These are phyloP conservation scores for Leptographium lundbergii DNA, from an alignment of 2,329 filamentous ascomycete genomes.

Conservation along the genomic window DNA sequence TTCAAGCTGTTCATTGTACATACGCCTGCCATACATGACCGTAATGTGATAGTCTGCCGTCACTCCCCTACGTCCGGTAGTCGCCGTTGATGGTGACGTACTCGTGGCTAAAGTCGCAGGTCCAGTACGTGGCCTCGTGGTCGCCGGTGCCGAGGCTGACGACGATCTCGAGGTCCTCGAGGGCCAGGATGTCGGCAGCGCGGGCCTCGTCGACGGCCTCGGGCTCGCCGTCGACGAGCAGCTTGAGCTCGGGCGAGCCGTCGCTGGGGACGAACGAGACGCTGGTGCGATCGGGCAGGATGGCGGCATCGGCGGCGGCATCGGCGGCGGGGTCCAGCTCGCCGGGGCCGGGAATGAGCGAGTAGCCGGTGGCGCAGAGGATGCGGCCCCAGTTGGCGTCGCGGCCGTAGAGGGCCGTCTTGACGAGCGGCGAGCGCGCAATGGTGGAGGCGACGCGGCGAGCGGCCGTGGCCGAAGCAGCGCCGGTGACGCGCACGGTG, in stretches of 20 bases:
- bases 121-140: slow-evolving; percentile 65
- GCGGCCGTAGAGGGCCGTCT: slow-evolving; percentile 92
- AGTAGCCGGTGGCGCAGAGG: slow-evolving; percentile 84
- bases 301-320: slow-evolving; percentile 13
- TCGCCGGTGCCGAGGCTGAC: slow-evolving; percentile 59
- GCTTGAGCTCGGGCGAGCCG: slow-evolving; percentile 62
- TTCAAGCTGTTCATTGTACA: neutral
- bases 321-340: slow-evolving; percentile 24
- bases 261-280: slow-evolving; percentile 71
- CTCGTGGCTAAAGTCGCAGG: slow-evolving; percentile 78
- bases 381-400: slow-evolving; percentile 99
- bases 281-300: slow-evolving; percentile 57
- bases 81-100: slow-evolving; percentile 60
- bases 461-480: slow-evolving; percentile 55
- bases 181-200: slow-evolving; percentile 64
- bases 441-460: slow-evolving; percentile 77
- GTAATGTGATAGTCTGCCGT: no score
- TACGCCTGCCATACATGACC: no score
- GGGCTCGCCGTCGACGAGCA: slow-evolving; percentile 69
- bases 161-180: slow-evolving; percentile 67
- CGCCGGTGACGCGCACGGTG: slow-evolving; percentile 71
- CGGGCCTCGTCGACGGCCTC: slow-evolving; percentile 65
- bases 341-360: slow-evolving; percentile 46
- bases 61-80: slow-evolving; percentile 41
- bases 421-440: slow-evolving; percentile 83